Conservation (phyloP, 2,329 filamentous ascomycete species). For the Helminthosporium solani region DNA sequence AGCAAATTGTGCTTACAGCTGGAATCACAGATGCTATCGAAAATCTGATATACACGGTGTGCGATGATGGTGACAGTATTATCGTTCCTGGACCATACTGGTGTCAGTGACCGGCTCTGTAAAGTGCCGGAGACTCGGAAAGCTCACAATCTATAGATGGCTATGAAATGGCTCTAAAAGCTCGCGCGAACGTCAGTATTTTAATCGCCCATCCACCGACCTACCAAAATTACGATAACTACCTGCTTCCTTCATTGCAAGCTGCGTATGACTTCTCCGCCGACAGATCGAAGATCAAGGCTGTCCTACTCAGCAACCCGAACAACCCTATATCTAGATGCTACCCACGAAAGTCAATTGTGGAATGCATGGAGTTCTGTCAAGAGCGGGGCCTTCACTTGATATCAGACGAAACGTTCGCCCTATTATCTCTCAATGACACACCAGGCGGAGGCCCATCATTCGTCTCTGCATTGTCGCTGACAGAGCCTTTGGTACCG, state of each 20-base stretch:
- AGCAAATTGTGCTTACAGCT: conserved; percentile 31
- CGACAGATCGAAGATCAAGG: conserved; percentile 30
- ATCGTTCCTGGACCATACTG: conserved; percentile 35
- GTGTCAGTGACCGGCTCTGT: conserved; percentile 19
- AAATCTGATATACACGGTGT: conserved; percentile 27
- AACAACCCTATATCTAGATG: conserved; percentile 30
- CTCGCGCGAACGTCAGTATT: conserved; percentile 26
- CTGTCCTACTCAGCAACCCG: conserved; percentile 31
- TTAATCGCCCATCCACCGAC: conserved; percentile 29
- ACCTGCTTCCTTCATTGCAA: conserved; percentile 32
- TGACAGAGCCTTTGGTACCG: conserved; percentile 30
- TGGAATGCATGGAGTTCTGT: conserved; percentile 37
- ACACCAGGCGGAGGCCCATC: conserved; percentile 7
- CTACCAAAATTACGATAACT: conserved; percentile 34
- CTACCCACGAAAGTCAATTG: conserved; percentile 24
- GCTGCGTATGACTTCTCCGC: conserved; percentile 33
- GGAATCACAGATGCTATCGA: conserved; percentile 31
- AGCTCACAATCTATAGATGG: conserved; percentile 19
- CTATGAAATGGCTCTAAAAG: conserved; percentile 20
- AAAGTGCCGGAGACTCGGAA: not conserved
- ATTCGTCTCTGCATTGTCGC: conserved; percentile 27
- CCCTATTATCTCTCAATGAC: conserved; percentile 16
- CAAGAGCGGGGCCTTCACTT: conserved; percentile 32
- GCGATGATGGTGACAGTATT: conserved; percentile 34
- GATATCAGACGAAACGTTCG: conserved; percentile 32